Base-by-base conservation (phyloP, 306 rosid genomes). In the Inga leiocalycina region DNA sequence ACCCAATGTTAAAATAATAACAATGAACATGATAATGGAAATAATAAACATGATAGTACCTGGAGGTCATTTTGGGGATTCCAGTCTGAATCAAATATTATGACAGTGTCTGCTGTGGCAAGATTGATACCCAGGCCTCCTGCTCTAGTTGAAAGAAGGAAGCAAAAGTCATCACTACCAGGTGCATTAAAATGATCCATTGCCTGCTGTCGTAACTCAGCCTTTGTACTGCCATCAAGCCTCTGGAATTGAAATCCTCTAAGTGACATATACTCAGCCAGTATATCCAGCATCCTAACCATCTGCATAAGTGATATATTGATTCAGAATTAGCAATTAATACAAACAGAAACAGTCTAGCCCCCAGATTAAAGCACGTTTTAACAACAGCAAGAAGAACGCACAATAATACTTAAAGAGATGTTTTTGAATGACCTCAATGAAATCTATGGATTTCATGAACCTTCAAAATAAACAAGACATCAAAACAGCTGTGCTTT, bases 161-260 rank as follows among this genome's bases (percentile, higher is more conserved):
- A 97, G 86, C 99, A 97, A 85, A 97, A 97, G 84, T 97, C 99
- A 78, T 97, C 98, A 86, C 99, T 97, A 49, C 95, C 98, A 84
- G 98, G 94, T 45, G 98, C 99, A 88, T 97, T 97, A 79, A 97
- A 97, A 88, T 97, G 99, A 12, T 97, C 99, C 99, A 97, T 97
- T 44, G 99, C 99, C 89, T 97, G 99, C 74, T 97, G 99, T 24
- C 99, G 97, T 79, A 94, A 77, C 88, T 97, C 99, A 30, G 99
- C 91, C 88, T 97, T 97, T 48, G 99, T 97, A 83, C 99, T 97
- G 35, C 99, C 99, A 88, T 97, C 99, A 75, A 97, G 97, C 87
- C 99, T 89, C 83, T 97, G 99, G 88, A 97, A 94, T 81, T 97
- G 97, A 89, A 92, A 97, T 77, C 99, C 99, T 85, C 98, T 87